phyloP scores from a whole-genome alignment of 1,139 yeast genomes.

The Blastobotrys capitulatus region DNA sequence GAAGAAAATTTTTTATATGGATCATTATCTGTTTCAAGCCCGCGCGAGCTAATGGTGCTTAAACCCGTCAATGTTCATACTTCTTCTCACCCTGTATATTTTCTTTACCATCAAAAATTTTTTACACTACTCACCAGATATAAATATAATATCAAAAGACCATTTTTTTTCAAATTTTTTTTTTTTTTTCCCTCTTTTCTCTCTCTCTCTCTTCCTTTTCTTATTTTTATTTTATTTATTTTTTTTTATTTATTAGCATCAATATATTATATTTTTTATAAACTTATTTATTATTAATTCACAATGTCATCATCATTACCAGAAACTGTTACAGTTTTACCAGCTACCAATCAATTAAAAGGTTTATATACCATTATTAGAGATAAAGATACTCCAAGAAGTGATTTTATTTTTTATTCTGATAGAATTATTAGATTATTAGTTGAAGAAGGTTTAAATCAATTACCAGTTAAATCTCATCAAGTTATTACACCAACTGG shows the following conservation, averaged over 20 bases:
- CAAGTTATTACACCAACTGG: slow-evolving; percentile 74
- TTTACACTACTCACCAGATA: no score
- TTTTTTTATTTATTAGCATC: neutral
- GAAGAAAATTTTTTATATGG: no score
- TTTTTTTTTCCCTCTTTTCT: neutral
- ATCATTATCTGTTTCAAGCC: no score
- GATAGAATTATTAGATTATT: slow-evolving; percentile 88
- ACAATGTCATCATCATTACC: slow-evolving; percentile 10
- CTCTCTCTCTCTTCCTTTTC: neutral
- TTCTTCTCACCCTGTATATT: no score
- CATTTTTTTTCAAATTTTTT: neutral
- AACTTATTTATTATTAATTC: neutral
- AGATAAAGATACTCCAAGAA: slow-evolving; percentile 68
- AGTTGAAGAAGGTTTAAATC: slow-evolving; percentile 93
- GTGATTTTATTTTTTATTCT: slow-evolving; percentile 91
- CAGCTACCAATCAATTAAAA: slow-evolving; percentile 82
- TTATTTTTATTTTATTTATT: neutral
- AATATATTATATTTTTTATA: neutral
- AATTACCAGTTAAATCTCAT: slow-evolving; percentile 71
- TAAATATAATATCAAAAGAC: no score
- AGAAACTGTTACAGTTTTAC: slow-evolving; percentile 53
- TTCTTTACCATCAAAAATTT: no score
- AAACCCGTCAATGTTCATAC: no score
- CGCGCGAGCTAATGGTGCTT: no score
- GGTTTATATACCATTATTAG: slow-evolving; percentile 90